Evolutionary conservation across 2,329 filamentous ascomycete species (phyloP), one percentile per base, ranked within the genome.

Genomic region (Penicillium frequentans): DNA sequence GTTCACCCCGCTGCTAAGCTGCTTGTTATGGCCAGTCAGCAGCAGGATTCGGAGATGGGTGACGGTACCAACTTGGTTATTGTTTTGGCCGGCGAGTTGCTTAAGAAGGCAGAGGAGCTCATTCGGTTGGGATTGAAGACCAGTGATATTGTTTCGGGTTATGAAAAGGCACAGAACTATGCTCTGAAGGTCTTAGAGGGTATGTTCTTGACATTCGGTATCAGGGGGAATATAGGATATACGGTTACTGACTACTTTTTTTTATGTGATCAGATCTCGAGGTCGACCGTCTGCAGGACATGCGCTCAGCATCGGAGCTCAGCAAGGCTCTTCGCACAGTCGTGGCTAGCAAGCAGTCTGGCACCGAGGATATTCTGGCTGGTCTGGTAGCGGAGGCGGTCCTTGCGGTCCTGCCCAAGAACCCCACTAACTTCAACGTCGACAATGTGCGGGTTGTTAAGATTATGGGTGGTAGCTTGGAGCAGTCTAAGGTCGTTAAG

Each of bases 381-480:
- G 82, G 88, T 53, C 84, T 98, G 69, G 93, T 99, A 63, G 88
- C 96, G 46, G 92, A 97, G 73, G 86, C 85, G 29, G 85, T 88
- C 23, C 86, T 98, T 55, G 87, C 91, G 45, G 93, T 99, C 21
- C 84, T 99, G 62, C 95, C 96, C 65, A 97, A 97, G 82, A 96
- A 97, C 79, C 90, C 95, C 23, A 79, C 84, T 74, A 93, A 96
- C 80, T 99, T 99, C 85, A 99, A 97, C 78, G 92, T 99, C 64
- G 95, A 99, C 82, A 99, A 99, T 77, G 89, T 99, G 69, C 90
- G 95, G 59, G 96, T 99, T 57, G 96, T 99, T 69, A 99, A 99
- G 85, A 99, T 99, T 71, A 98, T 99, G 93, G 95, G 95, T 68
- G 93, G 95, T 64, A 92, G 90, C 74, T 81, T 99, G 72, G 91